Percentiles rank a stretch among this genome's conserved stretches.
phyloP scores from a whole-genome alignment of 2,329 filamentous ascomycete species.

The Pseudocercospora cruenta region DNA sequence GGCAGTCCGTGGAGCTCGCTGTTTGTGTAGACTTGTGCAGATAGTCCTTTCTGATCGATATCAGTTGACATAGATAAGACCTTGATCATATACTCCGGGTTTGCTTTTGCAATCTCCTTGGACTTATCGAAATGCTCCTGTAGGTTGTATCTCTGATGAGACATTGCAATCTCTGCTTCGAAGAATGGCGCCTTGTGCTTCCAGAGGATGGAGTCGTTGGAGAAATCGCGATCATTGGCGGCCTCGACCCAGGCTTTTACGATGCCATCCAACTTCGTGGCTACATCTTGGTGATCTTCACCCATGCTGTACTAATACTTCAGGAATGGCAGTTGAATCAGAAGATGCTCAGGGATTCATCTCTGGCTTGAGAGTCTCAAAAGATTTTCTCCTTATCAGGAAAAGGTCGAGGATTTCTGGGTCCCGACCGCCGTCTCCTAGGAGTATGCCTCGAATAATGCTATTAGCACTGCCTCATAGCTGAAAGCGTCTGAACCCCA shows the following conservation, averaged over 20 bases:
- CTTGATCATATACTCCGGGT: conserved; percentile 1
- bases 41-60: background rate
- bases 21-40: conserved; percentile 2
- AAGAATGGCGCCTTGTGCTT: conserved; percentile 1
- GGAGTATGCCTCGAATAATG: too few relatives aligned
- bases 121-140: background rate
- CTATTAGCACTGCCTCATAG: too few relatives aligned
- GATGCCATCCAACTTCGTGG: background rate
- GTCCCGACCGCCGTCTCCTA: too few relatives aligned
- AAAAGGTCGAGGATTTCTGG: too few relatives aligned
- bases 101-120: background rate
- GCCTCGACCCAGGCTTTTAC: background rate
- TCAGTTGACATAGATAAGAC: background rate
- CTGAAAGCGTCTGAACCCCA: too few relatives aligned
- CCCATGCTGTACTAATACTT: too few relatives aligned
- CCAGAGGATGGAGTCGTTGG: conserved; percentile 1
- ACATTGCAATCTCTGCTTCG: conserved; percentile 1
- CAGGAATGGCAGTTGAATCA: too few relatives aligned
- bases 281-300: too few relatives aligned
- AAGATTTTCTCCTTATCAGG: too few relatives aligned
- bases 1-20: background rate
- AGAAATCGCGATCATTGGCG: background rate
- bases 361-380: too few relatives aligned
- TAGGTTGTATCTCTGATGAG: background rate
- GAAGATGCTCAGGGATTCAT: too few relatives aligned